A percentile compares a stretch with the other conserved stretches of the same genome.
phyloP scores from a whole-genome alignment of 2,329 filamentous ascomycete species.

The Cladosporium sp. region DNA sequence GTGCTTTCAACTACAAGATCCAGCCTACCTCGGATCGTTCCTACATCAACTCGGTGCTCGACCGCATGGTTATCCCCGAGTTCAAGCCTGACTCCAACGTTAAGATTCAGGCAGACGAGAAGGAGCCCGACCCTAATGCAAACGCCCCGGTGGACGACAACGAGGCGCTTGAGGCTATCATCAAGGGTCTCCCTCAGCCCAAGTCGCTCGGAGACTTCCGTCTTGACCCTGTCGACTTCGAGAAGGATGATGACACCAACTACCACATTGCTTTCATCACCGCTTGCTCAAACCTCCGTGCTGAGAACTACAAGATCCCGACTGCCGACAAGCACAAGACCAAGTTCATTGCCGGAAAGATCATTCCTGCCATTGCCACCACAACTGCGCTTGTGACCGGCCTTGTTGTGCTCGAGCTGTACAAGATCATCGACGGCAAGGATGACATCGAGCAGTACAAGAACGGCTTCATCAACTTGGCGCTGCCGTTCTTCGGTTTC shows the following conservation, averaged over 20 bases:
- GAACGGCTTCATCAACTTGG: slow-evolving; percentile 97
- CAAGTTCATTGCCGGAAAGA: slow-evolving; percentile 99
- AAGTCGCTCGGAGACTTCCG: slow-evolving; percentile 84
- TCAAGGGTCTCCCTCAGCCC: slow-evolving; percentile 68
- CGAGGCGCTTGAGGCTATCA: slow-evolving; percentile 70
- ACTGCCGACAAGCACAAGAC: slow-evolving; percentile 93
- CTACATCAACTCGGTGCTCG: slow-evolving; percentile 74
- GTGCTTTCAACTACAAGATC: slow-evolving; percentile 97
- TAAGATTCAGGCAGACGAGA: slow-evolving; percentile 96
- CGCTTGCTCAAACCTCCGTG: slow-evolving; percentile 90
- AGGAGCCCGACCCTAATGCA: slow-evolving; percentile 88
- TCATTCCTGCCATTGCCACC: slow-evolving; percentile 96
- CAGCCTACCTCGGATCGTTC: slow-evolving; percentile 62
- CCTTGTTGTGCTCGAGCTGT: slow-evolving; percentile 85
- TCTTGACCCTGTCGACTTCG: slow-evolving; percentile 88
- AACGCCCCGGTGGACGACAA: slow-evolving; percentile 59
- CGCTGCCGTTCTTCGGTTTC: slow-evolving; percentile 96
- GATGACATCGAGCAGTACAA: slow-evolving; percentile 96
- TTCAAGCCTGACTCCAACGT: slow-evolving; percentile 86
- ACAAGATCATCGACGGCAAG: slow-evolving; percentile 96
- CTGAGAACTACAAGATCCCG: slow-evolving; percentile 97
- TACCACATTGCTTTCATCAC: slow-evolving; percentile 99
- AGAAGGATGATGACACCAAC: slow-evolving; percentile 98
- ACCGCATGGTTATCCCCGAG: slow-evolving; percentile 92
- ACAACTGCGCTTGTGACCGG: slow-evolving; percentile 95